phyloP scores from a whole-genome alignment of 2,329 filamentous ascomycete species.

The Curvularia eragrostidis region DNA sequence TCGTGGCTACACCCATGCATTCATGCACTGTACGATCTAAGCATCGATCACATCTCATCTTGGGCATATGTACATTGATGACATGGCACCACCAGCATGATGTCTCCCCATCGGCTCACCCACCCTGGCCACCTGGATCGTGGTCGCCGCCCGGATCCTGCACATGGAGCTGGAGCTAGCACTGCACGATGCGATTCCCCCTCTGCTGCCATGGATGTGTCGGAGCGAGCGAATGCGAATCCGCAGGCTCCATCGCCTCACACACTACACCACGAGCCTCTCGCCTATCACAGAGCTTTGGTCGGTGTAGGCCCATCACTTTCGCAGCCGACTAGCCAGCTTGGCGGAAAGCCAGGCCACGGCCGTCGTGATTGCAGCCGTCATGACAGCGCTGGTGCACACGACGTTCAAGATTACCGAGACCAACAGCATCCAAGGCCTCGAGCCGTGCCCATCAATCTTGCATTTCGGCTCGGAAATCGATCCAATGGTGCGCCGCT shows the following conservation, averaged over 20 bases:
- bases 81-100: constrained; percentile 16
- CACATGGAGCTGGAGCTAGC: constrained; percentile 14
- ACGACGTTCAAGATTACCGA: constrained; percentile 9
- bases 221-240: constrained; percentile 10
- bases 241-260: constrained; percentile 12
- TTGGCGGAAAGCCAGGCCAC: constrained; percentile 11
- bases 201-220: constrained; percentile 17
- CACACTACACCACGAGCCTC: constrained; percentile 24
- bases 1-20: constrained; percentile 1
- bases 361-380: constrained; percentile 25
- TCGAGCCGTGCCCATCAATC: constrained; percentile 33
- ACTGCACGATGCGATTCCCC: constrained; percentile 16
- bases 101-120: constrained; percentile 4
- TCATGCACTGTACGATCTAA: constrained; percentile 19
- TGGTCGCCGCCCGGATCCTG: constrained; percentile 18
- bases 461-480: constrained; percentile 37
- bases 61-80: constrained; percentile 14
- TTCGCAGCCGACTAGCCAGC: constrained; percentile 7
- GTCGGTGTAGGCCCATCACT: constrained; percentile 14
- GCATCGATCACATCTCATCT: constrained; percentile 20
- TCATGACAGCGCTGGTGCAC: constrained; percentile 6
- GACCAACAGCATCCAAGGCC: constrained; percentile 26
- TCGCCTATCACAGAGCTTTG: constrained; percentile 32
- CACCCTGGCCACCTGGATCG: constrained; percentile 17
- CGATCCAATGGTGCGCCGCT: constrained; percentile 48